Base-by-base conservation (phyloP, 495 filamentous ascomycete species). In the Rusavskia elegans region DNA sequence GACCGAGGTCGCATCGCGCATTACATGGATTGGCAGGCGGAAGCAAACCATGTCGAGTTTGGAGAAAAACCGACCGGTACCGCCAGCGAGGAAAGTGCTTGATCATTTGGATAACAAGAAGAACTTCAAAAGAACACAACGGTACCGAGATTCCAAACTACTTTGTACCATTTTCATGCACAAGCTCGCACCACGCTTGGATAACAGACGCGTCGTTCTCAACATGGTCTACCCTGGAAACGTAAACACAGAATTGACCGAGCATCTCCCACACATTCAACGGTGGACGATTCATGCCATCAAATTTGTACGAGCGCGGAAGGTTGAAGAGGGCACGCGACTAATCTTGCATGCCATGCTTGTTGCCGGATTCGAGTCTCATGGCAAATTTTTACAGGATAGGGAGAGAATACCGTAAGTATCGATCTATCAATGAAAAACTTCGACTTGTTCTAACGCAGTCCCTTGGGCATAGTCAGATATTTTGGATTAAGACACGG, bases 11-110 rank as follows among this genome's bases (percentile, higher is more conserved):
- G 61, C 63, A 11, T 45, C 60, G 4, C 59, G 61, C 8, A 57
- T 69, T 32, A 63, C 53, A 30, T 68, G 63, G 61, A 55, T 68
- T 14, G 66, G 66, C 40, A 67, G 63, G 45, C 58, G 63, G 16
- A 51, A 45, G 40, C 60, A 61, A 36, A 42, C 55, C 13, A 46
- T 0, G 3, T 51, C 53, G 5, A 57, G 46, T 46, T 45, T 62
- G 29, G 37, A 52, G 17, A 32, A 52, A 27, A 38, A 20, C 9
- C 56, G 58, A 14, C n/a, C 29, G 21, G 50, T 56, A 37, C 25
- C 40, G 6, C 54, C 57, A 13, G n/a, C 59, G 23, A 60, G 61
- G 41, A 20, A n/a, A 5, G 51, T 68, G 9, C 36, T 66, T 11
- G 55, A 55, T 17, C 60, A 62, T 37, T 58, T 68, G 50, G 63